These are phyloP conservation scores for Talaromyces sp. DNA, from an alignment of 2,329 filamentous ascomycete species.

Conservation along the genomic window DNA sequence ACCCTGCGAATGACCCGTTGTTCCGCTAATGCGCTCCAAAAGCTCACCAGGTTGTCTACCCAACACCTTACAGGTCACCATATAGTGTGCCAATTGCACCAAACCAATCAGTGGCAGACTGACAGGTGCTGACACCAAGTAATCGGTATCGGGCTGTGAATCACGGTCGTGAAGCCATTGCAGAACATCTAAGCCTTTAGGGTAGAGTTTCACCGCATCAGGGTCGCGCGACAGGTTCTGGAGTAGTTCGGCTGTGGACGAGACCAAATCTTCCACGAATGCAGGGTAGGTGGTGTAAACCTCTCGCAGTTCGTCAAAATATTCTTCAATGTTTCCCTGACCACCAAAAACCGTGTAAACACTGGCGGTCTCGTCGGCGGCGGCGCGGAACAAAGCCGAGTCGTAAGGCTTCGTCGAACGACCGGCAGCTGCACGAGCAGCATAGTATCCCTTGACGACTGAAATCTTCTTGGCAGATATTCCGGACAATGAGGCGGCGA, in stretches of 20 bases:
- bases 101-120: slow-evolving; percentile 94
- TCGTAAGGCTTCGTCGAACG: slow-evolving; percentile 87
- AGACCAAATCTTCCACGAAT: slow-evolving; percentile 82
- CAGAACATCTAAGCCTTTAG: slow-evolving; percentile 94
- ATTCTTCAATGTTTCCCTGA: slow-evolving; percentile 98
- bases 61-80: slow-evolving; percentile 86
- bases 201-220: slow-evolving; percentile 88
- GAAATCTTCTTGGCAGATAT: slow-evolving; percentile 90
- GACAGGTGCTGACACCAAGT: slow-evolving; percentile 89
- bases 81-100: slow-evolving; percentile 93
- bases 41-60: slow-evolving; percentile 87
- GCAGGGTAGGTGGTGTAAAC: slow-evolving; percentile 87
- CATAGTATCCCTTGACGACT: slow-evolving; percentile 87
- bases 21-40: slow-evolving; percentile 76
- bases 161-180: slow-evolving; percentile 87
- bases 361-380: slow-evolving; percentile 74
- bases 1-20: slow-evolving; percentile 95
- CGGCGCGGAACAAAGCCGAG: slow-evolving; percentile 86
- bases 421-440: slow-evolving; percentile 76
- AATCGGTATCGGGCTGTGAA: slow-evolving; percentile 87
- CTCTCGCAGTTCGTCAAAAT: slow-evolving; percentile 94
- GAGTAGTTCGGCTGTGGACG: slow-evolving; percentile 77
- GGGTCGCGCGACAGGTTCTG: slow-evolving; percentile 78
- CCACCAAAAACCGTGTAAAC: slow-evolving; percentile 95
- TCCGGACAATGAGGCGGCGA: slow-evolving; percentile 79